Evolutionary conservation across 1,284 basidiomycete genomes (phyloP).

Genomic region (Cryptococcus hybrid): DNA sequence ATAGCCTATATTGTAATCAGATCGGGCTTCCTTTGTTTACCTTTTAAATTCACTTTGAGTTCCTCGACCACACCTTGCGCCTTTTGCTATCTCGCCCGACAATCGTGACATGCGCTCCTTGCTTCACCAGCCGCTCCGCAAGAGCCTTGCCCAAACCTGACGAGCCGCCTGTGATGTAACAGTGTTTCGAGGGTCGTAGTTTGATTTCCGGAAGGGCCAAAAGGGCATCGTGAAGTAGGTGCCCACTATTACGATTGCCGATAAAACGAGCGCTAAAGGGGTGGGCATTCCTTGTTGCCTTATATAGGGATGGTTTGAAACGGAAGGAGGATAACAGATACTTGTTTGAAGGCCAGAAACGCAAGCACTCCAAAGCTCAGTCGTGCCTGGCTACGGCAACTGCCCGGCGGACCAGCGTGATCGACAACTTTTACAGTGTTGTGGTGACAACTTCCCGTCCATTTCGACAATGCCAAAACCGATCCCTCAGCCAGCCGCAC

Average conservation of each 20-base stretch:
- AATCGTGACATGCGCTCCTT: constrained; percentile 77
- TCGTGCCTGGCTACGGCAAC: too few relatives aligned
- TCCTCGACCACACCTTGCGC: constrained; percentile 60
- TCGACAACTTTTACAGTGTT: too few relatives aligned
- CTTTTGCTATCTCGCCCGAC: constrained; percentile 63
- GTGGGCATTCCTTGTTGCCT: too few relatives aligned
- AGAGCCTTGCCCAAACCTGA: constrained; percentile 73
- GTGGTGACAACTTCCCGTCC: too few relatives aligned
- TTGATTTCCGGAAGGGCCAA: not conserved
- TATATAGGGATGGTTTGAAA: too few relatives aligned
- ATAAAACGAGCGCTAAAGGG: not conserved
- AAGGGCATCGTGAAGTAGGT: constrained; percentile 11
- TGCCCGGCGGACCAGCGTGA: too few relatives aligned
- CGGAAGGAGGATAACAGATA: too few relatives aligned
- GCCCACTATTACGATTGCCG: not conserved
- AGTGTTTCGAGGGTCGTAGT: constrained; percentile 54
- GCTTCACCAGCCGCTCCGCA: constrained; percentile 64
- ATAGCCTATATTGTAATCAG: not conserved
- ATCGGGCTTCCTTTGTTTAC: not conserved
- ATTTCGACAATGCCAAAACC: constrained; percentile 22
- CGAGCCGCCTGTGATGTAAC: constrained; percentile 77
- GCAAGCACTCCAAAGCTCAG: too few relatives aligned
- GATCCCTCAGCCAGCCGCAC: constrained; percentile 19
- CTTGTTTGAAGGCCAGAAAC: too few relatives aligned
- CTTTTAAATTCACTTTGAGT: constrained; percentile 58